These are phyloP conservation scores for Colletotrichum sp. DNA, from an alignment of 2,329 filamentous ascomycete genomes.

Conservation along the genomic window DNA sequence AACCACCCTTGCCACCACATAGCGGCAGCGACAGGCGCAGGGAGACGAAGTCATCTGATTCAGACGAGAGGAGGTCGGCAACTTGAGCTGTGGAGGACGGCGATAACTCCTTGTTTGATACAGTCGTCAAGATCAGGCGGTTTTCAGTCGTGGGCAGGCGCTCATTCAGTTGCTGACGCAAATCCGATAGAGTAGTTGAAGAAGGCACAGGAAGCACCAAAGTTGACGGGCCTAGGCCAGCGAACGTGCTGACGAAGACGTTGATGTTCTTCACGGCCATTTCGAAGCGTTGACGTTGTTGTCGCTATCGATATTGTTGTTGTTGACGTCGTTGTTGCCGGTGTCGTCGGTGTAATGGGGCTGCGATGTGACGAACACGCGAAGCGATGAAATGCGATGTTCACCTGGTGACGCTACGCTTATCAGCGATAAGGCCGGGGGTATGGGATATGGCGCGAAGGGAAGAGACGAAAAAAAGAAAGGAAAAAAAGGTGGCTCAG, in stretches of 20 bases:
- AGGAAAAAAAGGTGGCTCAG: background rate
- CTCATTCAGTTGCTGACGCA: conserved; percentile 67
- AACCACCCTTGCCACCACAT: conserved; percentile 95
- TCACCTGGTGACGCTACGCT: background rate
- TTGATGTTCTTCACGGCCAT: conserved; percentile 72
- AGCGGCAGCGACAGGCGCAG: conserved; percentile 81
- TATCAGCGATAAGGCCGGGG: background rate
- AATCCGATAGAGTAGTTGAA: conserved; percentile 68
- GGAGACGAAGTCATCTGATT: conserved; percentile 74
- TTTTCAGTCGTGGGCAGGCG: conserved; percentile 63
- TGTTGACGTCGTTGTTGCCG: background rate
- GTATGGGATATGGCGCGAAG: background rate
- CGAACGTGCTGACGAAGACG: conserved; percentile 83
- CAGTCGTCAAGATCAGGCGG: conserved; percentile 81
- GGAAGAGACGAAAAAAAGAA: background rate
- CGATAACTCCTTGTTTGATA: conserved; percentile 74
- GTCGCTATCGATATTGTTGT: background rate
- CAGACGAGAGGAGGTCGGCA: conserved; percentile 62
- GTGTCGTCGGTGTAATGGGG: background rate
- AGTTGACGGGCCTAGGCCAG: conserved; percentile 81
- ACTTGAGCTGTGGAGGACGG: conserved; percentile 59
- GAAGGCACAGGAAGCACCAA: conserved; percentile 76
- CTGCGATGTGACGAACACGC: background rate
- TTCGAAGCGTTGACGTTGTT: background rate
- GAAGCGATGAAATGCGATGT: background rate